Base-by-base conservation (phyloP, 116 monocot species). In the Cymodocea nodosa region DNA sequence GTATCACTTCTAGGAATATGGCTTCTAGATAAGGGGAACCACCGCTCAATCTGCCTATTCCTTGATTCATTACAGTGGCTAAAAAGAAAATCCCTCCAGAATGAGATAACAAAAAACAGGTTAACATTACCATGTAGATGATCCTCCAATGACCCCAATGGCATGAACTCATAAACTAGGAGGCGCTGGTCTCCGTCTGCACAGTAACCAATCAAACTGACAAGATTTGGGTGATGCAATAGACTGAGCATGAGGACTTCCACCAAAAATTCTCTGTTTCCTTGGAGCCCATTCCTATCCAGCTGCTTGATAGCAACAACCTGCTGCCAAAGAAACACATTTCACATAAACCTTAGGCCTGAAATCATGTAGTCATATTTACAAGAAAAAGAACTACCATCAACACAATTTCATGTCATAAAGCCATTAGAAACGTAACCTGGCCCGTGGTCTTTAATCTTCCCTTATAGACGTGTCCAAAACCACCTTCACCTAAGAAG, bases 171-270 rank as follows among this genome's bases (percentile, higher is more conserved):
- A 34, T 87, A 87, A 57, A 87, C 87, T 50, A 87, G 71, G 56
- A 87, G 87, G 18, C 87, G 78, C 55, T 87, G 87, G 57, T 87
- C 87, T 50, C 87, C 87, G 67, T 84, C 87, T n/a, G 87, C 87
- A 81, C 87, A 87, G 25, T 87, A 87, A 60, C 87, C 87, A 68
- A 87, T 84, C 67, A 84, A 75, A 68, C 70, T 84, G 53, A 88
- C 88, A 35, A 88, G 84, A 75, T 88, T 88, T 37, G 78, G 75
- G 61, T 88, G 88, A 74, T 88, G 84, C 50, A 88, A 59, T 61
- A 88, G 79, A 74, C 88, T 88, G 25, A 88, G 75, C 88, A 88
- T 88, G 49, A 88, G 81, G 44, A 89, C 89, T 55, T 89, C 89
- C 65, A 85, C 89, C n/a, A 85, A 63, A 70, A 89, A 89, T 66